Percentiles rank a stretch among this genome's conserved stretches.
phyloP scores from a whole-genome alignment of 805 yeast genomes.

The Danielia oregonensis region DNA sequence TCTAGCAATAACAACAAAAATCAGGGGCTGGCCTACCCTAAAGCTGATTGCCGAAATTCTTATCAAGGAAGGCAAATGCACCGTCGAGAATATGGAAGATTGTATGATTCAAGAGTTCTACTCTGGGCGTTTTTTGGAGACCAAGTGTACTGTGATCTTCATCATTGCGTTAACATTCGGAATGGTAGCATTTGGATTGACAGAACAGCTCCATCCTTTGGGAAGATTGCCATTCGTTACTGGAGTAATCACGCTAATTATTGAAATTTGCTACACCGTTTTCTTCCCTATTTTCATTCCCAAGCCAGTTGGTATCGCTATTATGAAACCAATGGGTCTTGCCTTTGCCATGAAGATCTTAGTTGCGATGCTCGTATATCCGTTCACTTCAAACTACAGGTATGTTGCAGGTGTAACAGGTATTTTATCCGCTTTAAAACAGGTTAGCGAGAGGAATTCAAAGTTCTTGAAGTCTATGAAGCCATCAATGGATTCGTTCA shows the following conservation, averaged over 20 bases:
- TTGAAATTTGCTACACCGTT: conserved; percentile 22
- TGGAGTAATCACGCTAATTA: conserved; percentile 20
- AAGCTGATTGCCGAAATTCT: conserved; percentile 14
- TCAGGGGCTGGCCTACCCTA: conserved; percentile 24
- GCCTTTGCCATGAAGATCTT: conserved; percentile 20
- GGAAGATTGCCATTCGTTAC: conserved; percentile 18
- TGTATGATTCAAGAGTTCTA: conserved; percentile 21
- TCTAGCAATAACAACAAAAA: conserved; percentile 20
- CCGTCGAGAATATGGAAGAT: conserved; percentile 12
- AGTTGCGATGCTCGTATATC: conserved; percentile 21
- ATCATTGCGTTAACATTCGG: conserved; percentile 22
- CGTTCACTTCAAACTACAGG: conserved; percentile 23
- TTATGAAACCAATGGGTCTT: conserved; percentile 25
- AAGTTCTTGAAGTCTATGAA: conserved; percentile 22
- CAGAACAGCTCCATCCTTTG: conserved; percentile 16
- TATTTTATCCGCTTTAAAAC: conserved; percentile 12
- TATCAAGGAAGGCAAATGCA: conserved; percentile 25
- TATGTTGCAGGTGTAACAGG: conserved; percentile 8
- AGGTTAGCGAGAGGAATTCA: conserved; percentile 17
- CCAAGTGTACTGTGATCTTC: conserved; percentile 21
- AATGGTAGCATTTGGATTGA: conserved; percentile 21
- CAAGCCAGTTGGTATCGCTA: conserved; percentile 11
- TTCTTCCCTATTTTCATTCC: conserved; percentile 27
- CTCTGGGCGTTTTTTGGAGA: conserved; percentile 24
- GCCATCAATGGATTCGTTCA: conserved; percentile 24